Evolutionary conservation across 1,139 yeast species (phyloP).

Genomic region (Zhuliangozyma parablackwelliae): DNA sequence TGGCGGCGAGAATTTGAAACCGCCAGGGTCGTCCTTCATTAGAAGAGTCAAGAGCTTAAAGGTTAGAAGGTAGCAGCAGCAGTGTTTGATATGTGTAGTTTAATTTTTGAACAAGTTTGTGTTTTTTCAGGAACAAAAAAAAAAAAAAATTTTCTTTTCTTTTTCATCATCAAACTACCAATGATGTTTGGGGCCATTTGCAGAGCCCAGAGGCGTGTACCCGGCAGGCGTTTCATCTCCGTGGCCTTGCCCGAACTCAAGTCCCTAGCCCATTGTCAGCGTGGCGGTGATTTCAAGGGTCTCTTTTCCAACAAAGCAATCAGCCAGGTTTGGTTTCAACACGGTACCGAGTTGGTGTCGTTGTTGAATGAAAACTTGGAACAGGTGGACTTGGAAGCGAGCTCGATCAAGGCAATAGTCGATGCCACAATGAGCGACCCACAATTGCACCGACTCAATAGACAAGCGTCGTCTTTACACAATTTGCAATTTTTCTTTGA

Average conservation of each 20-base stretch:
- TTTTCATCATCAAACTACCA: not conserved
- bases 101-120: not conserved
- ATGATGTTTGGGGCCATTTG: too few relatives aligned
- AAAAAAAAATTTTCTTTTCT: not conserved
- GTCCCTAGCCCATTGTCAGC: too few relatives aligned
- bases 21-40: constrained; percentile 48
- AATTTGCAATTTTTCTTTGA: constrained; percentile 60
- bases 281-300: constrained; percentile 42
- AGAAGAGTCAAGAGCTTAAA: constrained; percentile 86
- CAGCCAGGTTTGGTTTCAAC: constrained; percentile 55
- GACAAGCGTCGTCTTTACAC: constrained; percentile 56
- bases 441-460: constrained; percentile 45
- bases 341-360: constrained; percentile 45
- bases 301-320: constrained; percentile 50
- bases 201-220: too few relatives aligned
- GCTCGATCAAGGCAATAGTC: constrained; percentile 30
- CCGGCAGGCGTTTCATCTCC: too few relatives aligned
- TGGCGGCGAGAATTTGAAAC: constrained; percentile 16
- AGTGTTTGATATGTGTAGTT: not conserved
- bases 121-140: constrained; percentile 1
- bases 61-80: constrained; percentile 42
- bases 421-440: constrained; percentile 43
- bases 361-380: constrained; percentile 42
- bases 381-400: constrained; percentile 4
- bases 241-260: too few relatives aligned